These are phyloP conservation scores for Botrytis deweyae DNA, from an alignment of 2,329 filamentous ascomycete species.

Conservation along the genomic window DNA sequence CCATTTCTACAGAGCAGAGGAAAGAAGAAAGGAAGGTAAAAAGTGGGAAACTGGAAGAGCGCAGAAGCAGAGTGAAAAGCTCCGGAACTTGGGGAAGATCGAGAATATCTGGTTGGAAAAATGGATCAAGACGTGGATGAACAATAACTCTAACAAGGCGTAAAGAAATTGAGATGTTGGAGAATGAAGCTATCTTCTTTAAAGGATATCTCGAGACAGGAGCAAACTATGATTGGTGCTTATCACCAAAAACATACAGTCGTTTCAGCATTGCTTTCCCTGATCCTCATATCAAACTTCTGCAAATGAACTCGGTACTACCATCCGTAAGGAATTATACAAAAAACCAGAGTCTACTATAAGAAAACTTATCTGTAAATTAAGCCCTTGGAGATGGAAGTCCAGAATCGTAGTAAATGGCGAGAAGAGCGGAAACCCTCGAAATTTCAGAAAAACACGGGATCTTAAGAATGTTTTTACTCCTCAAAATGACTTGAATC, in stretches of 20 bases:
- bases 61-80: background rate
- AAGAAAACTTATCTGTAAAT: background rate
- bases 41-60: constrained; percentile 9
- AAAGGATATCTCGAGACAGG: no score
- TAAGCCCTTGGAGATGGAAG: background rate
- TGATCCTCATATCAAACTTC: background rate
- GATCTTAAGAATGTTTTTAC: background rate
- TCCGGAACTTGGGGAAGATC: background rate
- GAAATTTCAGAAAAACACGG: background rate
- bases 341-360: background rate
- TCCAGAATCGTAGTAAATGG: background rate
- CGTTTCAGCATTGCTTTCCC: no score
- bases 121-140: constrained; percentile 9
- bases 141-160: background rate
- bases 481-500: background rate
- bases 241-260: no score
- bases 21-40: background rate
- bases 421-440: background rate
- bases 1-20: background rate
- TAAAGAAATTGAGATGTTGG: background rate
- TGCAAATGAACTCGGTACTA: background rate
- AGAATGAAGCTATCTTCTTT: background rate
- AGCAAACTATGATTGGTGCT: no score
- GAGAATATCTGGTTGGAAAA: background rate
- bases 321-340: background rate